These are phyloP conservation scores for Setaria italica DNA, from an alignment of 202 grass and related monocot genomes.

Conservation along the genomic window DNA sequence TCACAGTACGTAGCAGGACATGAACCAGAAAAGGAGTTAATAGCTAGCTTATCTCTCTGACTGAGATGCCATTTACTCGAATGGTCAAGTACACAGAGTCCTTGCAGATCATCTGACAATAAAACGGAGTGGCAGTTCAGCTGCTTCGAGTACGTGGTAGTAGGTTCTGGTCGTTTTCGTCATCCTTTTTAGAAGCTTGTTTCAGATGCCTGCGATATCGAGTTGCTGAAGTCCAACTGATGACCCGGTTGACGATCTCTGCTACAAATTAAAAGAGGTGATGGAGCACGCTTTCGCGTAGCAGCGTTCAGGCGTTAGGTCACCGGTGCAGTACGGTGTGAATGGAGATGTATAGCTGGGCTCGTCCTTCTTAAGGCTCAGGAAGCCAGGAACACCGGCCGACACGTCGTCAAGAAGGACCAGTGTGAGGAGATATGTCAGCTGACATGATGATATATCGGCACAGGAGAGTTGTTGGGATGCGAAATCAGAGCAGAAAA, in stretches of 20 bases:
- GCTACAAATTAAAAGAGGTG: neutral
- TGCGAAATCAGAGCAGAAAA: constrained; percentile 10
- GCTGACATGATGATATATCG: neutral
- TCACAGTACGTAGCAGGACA: neutral
- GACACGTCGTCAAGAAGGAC: neutral
- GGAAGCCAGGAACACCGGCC: neutral
- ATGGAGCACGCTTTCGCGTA: constrained; percentile 15
- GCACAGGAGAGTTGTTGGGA: neutral
- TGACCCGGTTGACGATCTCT: neutral
- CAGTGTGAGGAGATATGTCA: neutral
- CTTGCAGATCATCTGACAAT: neutral
- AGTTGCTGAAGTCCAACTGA: neutral
- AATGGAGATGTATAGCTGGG: neutral
- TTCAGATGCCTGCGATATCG: neutral
- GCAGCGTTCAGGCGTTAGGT: constrained; percentile 28
- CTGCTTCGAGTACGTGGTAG: constrained; percentile 5
- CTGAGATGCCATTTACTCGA: neutral
- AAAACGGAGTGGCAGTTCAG: constrained; percentile 11
- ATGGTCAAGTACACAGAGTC: neutral
- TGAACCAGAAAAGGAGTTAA: neutral
- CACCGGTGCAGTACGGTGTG: neutral
- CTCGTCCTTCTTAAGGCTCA: neutral
- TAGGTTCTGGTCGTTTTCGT: constrained; percentile 45
- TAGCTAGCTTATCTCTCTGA: neutral
- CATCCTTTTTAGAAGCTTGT: neutral